These are phyloP conservation scores for Trametes polyzona DNA, from an alignment of 1,284 basidiomycete genomes.

Conservation along the genomic window DNA sequence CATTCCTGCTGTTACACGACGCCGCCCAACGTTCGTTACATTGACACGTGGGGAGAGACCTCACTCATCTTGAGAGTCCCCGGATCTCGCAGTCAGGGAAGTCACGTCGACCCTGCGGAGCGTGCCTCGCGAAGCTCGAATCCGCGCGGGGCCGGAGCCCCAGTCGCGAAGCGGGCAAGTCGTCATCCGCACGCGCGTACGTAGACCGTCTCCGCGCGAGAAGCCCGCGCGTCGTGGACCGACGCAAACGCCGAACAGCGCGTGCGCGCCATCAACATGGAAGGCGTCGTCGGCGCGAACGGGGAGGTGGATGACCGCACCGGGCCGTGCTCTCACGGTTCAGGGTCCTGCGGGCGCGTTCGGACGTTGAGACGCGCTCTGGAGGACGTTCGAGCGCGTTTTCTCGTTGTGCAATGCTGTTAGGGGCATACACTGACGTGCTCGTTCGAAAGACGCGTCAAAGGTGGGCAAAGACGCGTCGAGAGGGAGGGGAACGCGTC, in stretches of 20 bases:
- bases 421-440: not conserved
- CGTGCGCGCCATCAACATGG: conserved; percentile 14
- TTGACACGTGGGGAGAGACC: not conserved
- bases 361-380: conserved; percentile 8
- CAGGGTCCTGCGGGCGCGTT: conserved; percentile 2
- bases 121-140: conserved; percentile 11
- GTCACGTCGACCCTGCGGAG: not conserved
- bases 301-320: conserved; percentile 9
- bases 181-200: conserved; percentile 6
- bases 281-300: conserved; percentile 6
- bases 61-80: too few relatives aligned
- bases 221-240: not conserved
- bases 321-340: conserved; percentile 10
- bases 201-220: not conserved
- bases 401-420: not conserved
- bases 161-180: conserved; percentile 5
- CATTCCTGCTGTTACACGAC: not conserved
- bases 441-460: conserved; percentile 10
- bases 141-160: conserved; percentile 7
- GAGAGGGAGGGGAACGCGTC: conserved; percentile 19
- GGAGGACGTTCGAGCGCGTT: conserved; percentile 9
- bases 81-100: not conserved
- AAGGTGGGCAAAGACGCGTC: conserved; percentile 18
- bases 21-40: not conserved
- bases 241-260: conserved; percentile 4